Evolutionary conservation across 2,329 filamentous ascomycete species (phyloP).

Genomic region (Aspergillus tanneri): DNA sequence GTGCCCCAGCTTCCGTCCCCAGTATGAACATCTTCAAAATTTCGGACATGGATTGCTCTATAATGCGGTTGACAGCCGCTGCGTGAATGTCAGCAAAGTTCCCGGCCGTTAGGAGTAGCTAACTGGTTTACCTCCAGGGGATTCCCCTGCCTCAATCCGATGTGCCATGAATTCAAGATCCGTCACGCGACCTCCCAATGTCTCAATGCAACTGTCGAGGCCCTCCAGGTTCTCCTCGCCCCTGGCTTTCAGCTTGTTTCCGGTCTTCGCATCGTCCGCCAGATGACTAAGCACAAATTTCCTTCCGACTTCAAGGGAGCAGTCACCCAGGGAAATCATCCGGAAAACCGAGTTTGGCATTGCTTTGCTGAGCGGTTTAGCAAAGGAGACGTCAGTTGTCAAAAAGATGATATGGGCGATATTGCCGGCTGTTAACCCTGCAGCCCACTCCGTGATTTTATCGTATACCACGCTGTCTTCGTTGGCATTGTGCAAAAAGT

Average conservation of each 20-base stretch:
- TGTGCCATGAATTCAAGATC: conserved; percentile 94
- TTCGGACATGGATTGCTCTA: conserved; percentile 83
- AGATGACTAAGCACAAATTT: conserved; percentile 85
- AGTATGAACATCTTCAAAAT: conserved; percentile 92
- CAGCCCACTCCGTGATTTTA: conserved; percentile 86
- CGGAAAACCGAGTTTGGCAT: conserved; percentile 90
- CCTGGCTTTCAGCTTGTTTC: conserved; percentile 34
- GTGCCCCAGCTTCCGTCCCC: conserved; percentile 54
- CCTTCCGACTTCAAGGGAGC: conserved; percentile 81
- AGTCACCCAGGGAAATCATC: conserved; percentile 80
- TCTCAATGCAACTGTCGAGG: conserved; percentile 76
- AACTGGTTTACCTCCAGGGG: conserved; percentile 57
- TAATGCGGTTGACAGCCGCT: conserved; percentile 82
- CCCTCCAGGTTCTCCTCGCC: conserved; percentile 61
- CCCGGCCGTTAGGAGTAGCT: too few species aligned
- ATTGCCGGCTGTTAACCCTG: conserved; percentile 78
- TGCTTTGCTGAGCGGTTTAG: conserved; percentile 81
- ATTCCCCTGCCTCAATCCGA: conserved; percentile 82
- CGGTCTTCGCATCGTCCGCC: conserved; percentile 46
- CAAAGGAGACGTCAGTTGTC: conserved; percentile 83
- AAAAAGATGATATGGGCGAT: conserved; percentile 93
- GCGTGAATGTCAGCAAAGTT: conserved; percentile 20
- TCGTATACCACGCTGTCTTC: conserved; percentile 67
- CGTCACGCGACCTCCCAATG: conserved; percentile 86
- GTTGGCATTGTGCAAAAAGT: conserved; percentile 79